These are phyloP conservation scores for Boletus tomentosulus DNA, from an alignment of 768 basidiomycete genomes.

Conservation along the genomic window DNA sequence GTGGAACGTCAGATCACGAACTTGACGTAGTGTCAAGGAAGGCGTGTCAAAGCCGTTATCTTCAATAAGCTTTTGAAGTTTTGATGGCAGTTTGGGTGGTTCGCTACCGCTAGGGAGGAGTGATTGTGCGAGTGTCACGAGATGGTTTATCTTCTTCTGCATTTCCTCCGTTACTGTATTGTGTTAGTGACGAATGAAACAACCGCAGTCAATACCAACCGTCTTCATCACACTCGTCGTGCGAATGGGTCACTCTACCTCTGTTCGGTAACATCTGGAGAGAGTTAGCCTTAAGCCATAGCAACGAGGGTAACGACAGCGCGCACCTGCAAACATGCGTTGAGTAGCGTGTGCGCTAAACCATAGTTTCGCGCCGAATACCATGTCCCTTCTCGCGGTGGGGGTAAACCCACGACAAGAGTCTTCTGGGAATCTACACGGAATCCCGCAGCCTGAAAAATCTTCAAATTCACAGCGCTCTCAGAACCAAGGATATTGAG, in stretches of 20 bases:
- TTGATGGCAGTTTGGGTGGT: slow-evolving; percentile 27
- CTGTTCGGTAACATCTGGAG: slow-evolving; percentile 42
- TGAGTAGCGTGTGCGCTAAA: slow-evolving; percentile 38
- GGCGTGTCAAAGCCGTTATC: slow-evolving; percentile 27
- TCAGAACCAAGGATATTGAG: background rate
- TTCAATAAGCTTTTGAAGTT: slow-evolving; percentile 33
- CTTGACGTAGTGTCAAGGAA: slow-evolving; percentile 33
- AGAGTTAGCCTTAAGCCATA: background rate
- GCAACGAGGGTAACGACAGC: background rate
- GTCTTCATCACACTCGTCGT: slow-evolving; percentile 16
- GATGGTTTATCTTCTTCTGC: slow-evolving; percentile 38
- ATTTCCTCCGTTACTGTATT: slow-evolving; percentile 30
- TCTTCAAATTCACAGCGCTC: background rate
- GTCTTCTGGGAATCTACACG: slow-evolving; percentile 38
- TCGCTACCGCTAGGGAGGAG: slow-evolving; percentile 37
- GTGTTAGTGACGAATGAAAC: background rate
- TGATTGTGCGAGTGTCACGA: slow-evolving; percentile 35
- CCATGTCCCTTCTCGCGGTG: slow-evolving; percentile 33
- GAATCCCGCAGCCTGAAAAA: slow-evolving; percentile 36
- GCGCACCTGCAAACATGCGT: slow-evolving; percentile 35
- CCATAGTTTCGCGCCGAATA: slow-evolving; percentile 40
- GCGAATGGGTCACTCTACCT: slow-evolving; percentile 30
- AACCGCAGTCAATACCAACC: slow-evolving; percentile 9
- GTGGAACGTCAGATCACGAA: slow-evolving; percentile 37
- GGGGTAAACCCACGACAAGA: slow-evolving; percentile 43